These are phyloP conservation scores for Cornus florida DNA, from an alignment of 148 eudicot genomes.

Conservation along the genomic window DNA sequence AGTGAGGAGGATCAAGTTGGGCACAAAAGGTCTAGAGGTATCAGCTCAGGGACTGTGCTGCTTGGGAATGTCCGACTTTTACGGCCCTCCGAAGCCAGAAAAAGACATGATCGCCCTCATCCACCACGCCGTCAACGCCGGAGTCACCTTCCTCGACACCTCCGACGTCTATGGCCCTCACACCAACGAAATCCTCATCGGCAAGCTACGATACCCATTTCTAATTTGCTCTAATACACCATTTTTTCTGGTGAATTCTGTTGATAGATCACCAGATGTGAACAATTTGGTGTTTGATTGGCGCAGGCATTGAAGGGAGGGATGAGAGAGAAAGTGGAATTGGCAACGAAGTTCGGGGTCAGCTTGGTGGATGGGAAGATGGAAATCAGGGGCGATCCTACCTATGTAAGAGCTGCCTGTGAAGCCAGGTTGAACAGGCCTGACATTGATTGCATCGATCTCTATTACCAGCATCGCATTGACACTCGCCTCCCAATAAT, in stretches of 20 bases:
- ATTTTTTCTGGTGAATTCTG: no score
- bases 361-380: neutral
- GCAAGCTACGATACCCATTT: neutral
- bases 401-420: neutral
- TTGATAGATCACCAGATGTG: no score
- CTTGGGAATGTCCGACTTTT: conserved; percentile 28
- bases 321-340: neutral
- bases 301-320: neutral
- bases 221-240: no score
- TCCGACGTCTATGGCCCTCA: conserved; percentile 35
- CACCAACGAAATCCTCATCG: conserved; percentile 32
- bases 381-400: neutral
- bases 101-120: conserved; percentile 25
- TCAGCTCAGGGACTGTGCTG: conserved; percentile 36
- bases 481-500: neutral
- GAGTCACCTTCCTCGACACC: conserved; percentile 36
- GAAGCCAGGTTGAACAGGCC: neutral
- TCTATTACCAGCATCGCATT: neutral
- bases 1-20: conserved; percentile 32
- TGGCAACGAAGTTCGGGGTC: neutral
- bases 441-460: neutral
- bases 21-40: conserved; percentile 13
- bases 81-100: conserved; percentile 21
- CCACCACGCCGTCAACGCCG: conserved; percentile 24
- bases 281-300: neutral